A percentile compares a stretch with the other conserved stretches of the same genome.
phyloP scores from a whole-genome alignment of 73 alveolate species.

The Paramecium pentaurelia region DNA sequence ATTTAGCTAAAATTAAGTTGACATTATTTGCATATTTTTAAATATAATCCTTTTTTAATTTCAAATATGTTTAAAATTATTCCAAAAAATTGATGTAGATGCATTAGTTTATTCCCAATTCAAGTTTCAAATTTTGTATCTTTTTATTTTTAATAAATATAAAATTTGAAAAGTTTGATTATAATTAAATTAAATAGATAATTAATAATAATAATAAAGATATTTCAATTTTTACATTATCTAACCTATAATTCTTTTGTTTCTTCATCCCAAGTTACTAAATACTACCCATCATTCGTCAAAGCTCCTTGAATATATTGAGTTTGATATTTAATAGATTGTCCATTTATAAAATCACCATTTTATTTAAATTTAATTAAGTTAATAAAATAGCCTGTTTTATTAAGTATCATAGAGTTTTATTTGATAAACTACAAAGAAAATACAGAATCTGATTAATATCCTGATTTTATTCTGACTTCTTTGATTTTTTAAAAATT shows the following conservation, averaged over 20 bases:
- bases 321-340: neutral
- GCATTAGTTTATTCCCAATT: too few relatives aligned
- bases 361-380: neutral
- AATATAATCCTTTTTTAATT: too few relatives aligned
- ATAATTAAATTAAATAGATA: too few relatives aligned
- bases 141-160: too few relatives aligned
- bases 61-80: too few relatives aligned
- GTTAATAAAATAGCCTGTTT: neutral
- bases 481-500: neutral
- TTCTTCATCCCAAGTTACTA: neutral
- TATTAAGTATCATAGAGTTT: neutral
- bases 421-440: neutral
- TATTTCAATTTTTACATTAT: too few relatives aligned
- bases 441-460: neutral
- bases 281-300: neutral
- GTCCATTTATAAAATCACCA: neutral
- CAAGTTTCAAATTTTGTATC: too few relatives aligned
- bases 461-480: neutral
- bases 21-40: too few relatives aligned
- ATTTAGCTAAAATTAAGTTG: too few relatives aligned
- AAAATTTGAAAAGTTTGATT: too few relatives aligned
- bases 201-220: too few relatives aligned
- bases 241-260: neutral
- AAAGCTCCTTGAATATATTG: neutral
- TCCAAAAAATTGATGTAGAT: too few relatives aligned